Percentiles rank a stretch among this genome's conserved stretches.
Evolutionary conservation across 768 basidiomycete species (phyloP).

Genomic region (Paxillus involutus): DNA sequence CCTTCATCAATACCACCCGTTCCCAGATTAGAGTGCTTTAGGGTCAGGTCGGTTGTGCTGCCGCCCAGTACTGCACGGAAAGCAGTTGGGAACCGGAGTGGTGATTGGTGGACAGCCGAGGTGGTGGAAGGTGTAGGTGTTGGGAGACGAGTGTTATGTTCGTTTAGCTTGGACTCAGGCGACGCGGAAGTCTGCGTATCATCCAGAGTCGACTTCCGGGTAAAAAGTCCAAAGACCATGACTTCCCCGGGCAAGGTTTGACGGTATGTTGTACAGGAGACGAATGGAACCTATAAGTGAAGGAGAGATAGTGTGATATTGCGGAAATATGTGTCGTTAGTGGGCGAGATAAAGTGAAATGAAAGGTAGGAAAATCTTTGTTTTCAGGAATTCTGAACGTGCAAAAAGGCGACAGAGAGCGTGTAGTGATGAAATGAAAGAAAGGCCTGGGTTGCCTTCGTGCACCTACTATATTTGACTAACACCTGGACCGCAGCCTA

Average conservation of each 20-base stretch:
- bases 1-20: slow-evolving; percentile 8
- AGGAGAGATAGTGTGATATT: slow-evolving; percentile 7
- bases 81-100: slow-evolving; percentile 20
- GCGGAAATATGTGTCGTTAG: neutral
- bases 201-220: slow-evolving; percentile 30
- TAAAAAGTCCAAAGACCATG: slow-evolving; percentile 45
- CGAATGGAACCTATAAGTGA: neutral
- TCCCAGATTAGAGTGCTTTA: slow-evolving; percentile 15
- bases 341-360: neutral
- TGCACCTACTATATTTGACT: too few species aligned
- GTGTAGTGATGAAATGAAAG: slow-evolving; percentile 9
- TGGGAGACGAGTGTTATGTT: slow-evolving; percentile 38
- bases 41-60: slow-evolving; percentile 22
- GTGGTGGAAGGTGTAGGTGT: slow-evolving; percentile 54
- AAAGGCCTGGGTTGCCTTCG: neutral
- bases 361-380: slow-evolving; percentile 4
- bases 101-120: slow-evolving; percentile 27
- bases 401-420: neutral
- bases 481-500: too few species aligned
- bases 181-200: slow-evolving; percentile 6
- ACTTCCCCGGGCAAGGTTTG: neutral
- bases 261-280: neutral
- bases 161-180: neutral
- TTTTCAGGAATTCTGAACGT: neutral
- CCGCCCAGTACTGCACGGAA: slow-evolving; percentile 12